Evolutionary conservation across 1,284 basidiomycete genomes (phyloP), one percentile per base, ranked within the genome.

Genomic region (Sutorius eximius): DNA sequence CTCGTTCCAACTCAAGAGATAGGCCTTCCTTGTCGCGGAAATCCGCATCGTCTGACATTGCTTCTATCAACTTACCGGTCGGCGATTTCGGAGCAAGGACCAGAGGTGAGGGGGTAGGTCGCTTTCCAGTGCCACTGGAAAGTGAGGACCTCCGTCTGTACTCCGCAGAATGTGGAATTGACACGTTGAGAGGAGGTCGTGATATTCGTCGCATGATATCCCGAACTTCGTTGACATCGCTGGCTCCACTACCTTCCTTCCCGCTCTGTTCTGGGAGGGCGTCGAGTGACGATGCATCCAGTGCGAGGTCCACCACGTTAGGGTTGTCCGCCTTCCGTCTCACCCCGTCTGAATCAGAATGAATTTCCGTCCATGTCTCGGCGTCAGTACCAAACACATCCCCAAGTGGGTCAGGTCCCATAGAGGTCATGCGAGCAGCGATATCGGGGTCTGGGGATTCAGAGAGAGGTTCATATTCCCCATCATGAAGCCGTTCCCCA

Each of bases 301-400:
- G 69, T 16, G 82, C 79, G 11, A 87, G 74, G 24, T 82, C 70
- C 36, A 81, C 77, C 45, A 81, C 68, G 58, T 82, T 76, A 2
- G 78, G 77, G 64, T 62, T 52, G 62, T 60, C 45, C 44, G 60
- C 49, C n/a, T 63, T 63, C 41, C 65, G 71, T 60, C 62, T 64
- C 42, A 57, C 55, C 53, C 48, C 55, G 54, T 61, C 55, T 46
- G 62, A 57, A 67, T 66, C 68, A 44, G 62, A 68, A 50, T 73
- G 81, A 47, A 87, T 74, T 50, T 81, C 80, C 54, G 75, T 74
- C 85, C 85, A 86, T 4, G 80, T 78, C 59, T 85, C 80, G 58
- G 73, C 80, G 68, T 87, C 85, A 29, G 77, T 76, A 45, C 84
- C 84, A 62, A 79, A 80, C 20, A 80, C 72, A 58, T 81, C 80